Percentiles rank a stretch among this genome's conserved stretches.
Evolutionary conservation across 208 protist species (phyloP).

Genomic region (Naegleria gruberi): DNA sequence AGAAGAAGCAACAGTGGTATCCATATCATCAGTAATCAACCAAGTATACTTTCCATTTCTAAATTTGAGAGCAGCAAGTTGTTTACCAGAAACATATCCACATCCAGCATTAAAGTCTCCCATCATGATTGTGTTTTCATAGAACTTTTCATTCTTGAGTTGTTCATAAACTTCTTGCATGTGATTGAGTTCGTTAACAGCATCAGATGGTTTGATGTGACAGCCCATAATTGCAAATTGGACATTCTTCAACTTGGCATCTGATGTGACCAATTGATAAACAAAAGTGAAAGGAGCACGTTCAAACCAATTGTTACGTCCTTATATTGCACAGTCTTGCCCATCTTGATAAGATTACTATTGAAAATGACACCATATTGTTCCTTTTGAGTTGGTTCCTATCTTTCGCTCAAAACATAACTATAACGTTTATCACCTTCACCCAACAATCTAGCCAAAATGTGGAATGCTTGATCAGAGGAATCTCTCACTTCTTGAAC

Average conservation of each 20-base stretch:
- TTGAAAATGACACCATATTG: neutral
- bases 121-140: neutral
- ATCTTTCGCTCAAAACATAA: too few species aligned
- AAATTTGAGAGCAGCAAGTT: neutral
- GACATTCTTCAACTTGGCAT: neutral
- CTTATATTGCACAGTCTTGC: neutral
- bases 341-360: neutral
- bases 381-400: neutral
- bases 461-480: too few species aligned
- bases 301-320: slow-evolving; percentile 3
- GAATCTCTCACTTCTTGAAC: slow-evolving; percentile 14
- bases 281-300: neutral
- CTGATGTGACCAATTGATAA: neutral
- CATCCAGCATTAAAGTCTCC: slow-evolving; percentile 18
- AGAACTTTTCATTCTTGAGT: neutral
- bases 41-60: neutral
- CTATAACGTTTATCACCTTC: too few species aligned
- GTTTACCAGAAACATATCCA: neutral
- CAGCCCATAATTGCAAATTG: neutral
- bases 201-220: neutral
- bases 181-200: neutral
- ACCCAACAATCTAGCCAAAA: too few species aligned
- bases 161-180: neutral
- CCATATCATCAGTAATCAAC: neutral
- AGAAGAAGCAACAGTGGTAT: neutral